Evolutionary conservation across 208 protist genomes (phyloP).

Genomic region (Novymonas esmeraldas): DNA sequence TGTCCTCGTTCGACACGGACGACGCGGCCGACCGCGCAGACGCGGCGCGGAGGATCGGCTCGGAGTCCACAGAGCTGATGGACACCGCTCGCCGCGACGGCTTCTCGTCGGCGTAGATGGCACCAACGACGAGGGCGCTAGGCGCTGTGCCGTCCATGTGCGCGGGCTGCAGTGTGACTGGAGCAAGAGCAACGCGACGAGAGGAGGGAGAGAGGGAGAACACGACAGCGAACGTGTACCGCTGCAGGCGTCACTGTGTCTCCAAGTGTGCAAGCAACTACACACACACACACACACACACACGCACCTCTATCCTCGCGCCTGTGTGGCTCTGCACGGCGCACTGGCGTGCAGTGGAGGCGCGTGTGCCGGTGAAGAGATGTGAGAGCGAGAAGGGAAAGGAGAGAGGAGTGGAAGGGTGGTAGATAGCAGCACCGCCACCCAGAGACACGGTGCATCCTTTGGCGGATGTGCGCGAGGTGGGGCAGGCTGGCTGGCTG

Average conservation of each 20-base stretch:
- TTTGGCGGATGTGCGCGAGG: no score
- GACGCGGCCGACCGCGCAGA: constrained; percentile 19
- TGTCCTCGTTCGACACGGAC: constrained; percentile 3
- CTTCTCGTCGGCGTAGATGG: constrained; percentile 40
- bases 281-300: no score
- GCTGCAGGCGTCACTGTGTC: no score
- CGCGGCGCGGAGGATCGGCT: constrained; percentile 50
- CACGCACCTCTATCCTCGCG: no score
- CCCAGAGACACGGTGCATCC: no score
- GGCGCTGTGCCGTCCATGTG: constrained; percentile 25
- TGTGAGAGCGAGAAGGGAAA: background rate
- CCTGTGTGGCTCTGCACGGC: no score
- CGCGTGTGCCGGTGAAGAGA: background rate
- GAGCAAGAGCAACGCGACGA: background rate
- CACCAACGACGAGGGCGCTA: constrained; percentile 14
- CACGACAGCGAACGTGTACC: no score
- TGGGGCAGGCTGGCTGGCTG: no score
- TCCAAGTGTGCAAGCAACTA: no score
- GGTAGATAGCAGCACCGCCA: no score
- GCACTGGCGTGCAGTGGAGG: no score
- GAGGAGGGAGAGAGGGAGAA: background rate
- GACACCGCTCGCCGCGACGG: constrained; percentile 50
- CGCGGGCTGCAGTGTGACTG: background rate
- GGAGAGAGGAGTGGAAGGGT: background rate
- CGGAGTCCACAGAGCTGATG: constrained; percentile 86